Conservation (phyloP, 495 filamentous ascomycete species). For the Podospora anserina region DNA sequence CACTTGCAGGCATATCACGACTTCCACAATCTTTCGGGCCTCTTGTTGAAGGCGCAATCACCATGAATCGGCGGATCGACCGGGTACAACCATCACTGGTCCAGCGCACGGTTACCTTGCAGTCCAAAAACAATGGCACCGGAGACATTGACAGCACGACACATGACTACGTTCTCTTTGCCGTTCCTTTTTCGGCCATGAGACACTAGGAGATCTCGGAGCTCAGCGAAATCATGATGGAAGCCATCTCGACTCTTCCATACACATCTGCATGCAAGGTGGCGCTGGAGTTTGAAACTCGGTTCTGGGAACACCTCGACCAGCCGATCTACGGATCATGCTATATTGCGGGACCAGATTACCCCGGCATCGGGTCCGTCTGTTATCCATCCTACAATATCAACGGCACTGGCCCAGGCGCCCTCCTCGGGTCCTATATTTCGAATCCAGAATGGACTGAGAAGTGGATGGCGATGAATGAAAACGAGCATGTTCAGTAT, state of each 20-base stretch:
- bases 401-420: slow-evolving; percentile 59
- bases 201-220: slow-evolving; percentile 47
- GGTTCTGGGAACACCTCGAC: slow-evolving; percentile 66
- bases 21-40: slow-evolving; percentile 62
- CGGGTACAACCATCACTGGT: slow-evolving; percentile 50
- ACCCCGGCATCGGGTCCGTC: slow-evolving; percentile 55
- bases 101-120: slow-evolving; percentile 31
- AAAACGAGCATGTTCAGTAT: slow-evolving; percentile 26
- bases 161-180: slow-evolving; percentile 64
- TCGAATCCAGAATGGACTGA: slow-evolving; percentile 34
- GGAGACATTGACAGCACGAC: slow-evolving; percentile 41
- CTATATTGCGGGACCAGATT: slow-evolving; percentile 48
- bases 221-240: slow-evolving; percentile 43
- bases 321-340: slow-evolving; percentile 64
- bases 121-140: slow-evolving; percentile 30
- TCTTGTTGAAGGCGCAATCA: slow-evolving; percentile 51
- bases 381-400: slow-evolving; percentile 65
- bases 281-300: slow-evolving; percentile 57
- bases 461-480: slow-evolving; percentile 27
- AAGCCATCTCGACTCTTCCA: slow-evolving; percentile 57
- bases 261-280: slow-evolving; percentile 63
- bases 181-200: slow-evolving; percentile 59
- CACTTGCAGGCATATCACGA: slow-evolving; percentile 41
- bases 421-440: slow-evolving; percentile 57
- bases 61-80: slow-evolving; percentile 50